A percentile compares a stretch with the other conserved stretches of the same genome.
Evolutionary conservation across 2,329 filamentous ascomycete species (phyloP).

Genomic region (Colletotrichum cuscutae): DNA sequence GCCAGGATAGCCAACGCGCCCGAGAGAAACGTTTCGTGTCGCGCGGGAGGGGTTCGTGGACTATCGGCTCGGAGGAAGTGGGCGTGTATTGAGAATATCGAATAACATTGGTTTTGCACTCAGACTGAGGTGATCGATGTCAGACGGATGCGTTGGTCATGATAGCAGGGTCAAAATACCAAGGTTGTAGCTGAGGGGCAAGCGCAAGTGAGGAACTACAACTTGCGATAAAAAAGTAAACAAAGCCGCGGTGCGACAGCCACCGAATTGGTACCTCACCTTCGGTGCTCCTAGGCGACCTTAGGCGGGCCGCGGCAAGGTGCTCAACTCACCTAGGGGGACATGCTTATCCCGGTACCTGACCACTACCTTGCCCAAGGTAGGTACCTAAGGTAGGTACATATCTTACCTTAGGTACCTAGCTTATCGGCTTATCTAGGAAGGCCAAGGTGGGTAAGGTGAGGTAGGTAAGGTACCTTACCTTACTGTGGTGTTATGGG

Average conservation of each 20-base stretch:
- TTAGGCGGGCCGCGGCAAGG: no score
- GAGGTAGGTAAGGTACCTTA: no score
- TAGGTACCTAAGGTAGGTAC: no score
- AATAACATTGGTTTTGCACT: background rate
- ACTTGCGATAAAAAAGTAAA: constrained; percentile 14
- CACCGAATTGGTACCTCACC: background rate
- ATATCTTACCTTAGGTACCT: no score
- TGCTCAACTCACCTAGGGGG: no score
- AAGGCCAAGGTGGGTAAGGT: no score
- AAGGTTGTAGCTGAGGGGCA: background rate
- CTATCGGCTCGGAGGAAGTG: background rate
- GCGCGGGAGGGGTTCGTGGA: background rate
- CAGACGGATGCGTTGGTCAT: background rate
- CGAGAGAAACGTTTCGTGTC: background rate
- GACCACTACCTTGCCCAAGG: no score
- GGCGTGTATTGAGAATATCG: background rate
- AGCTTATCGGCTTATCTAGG: no score
- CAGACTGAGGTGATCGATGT: background rate
- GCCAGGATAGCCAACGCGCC: background rate
- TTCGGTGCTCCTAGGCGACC: background rate
- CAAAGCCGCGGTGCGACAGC: background rate
- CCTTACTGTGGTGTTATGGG: no score
- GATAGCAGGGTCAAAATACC: background rate
- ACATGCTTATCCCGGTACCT: no score
- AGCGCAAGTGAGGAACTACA: background rate